Conservation (phyloP, 148 eudicot genomes). For the Rhododendron griersonianum region DNA sequence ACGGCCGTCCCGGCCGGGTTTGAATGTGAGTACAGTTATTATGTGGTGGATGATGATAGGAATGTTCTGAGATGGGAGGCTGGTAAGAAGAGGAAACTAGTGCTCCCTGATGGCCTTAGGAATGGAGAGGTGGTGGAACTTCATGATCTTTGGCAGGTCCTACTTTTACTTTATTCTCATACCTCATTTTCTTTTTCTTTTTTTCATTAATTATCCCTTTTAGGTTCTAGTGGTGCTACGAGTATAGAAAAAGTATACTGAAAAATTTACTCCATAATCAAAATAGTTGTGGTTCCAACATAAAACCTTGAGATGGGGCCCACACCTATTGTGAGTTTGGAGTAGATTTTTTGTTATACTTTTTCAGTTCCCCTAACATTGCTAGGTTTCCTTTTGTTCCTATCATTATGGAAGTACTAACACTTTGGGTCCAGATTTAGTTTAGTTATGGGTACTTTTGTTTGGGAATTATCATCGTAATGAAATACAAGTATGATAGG, state of each 20-base stretch:
- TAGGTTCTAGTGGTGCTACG: not conserved
- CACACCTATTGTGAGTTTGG: not conserved
- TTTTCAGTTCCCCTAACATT: not conserved
- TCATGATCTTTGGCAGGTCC: conserved; percentile 97
- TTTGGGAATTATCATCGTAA: not conserved
- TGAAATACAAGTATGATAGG: not conserved
- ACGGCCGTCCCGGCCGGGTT: conserved; percentile 55
- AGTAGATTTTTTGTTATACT: not conserved
- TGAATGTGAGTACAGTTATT: conserved; percentile 70
- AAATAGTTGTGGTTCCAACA: not conserved
- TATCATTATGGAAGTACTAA: not conserved
- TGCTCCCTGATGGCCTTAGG: conserved; percentile 50
- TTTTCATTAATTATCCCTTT: not conserved
- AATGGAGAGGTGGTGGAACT: conserved; percentile 69
- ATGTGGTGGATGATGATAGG: conserved; percentile 81
- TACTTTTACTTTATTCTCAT: not conserved
- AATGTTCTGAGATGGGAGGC: conserved; percentile 77
- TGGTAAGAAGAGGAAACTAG: conserved; percentile 67
- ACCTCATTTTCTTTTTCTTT: not conserved
- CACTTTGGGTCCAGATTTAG: not conserved
- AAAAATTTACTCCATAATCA: not conserved
- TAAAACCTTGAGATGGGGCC: not conserved
- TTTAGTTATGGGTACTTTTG: not conserved
- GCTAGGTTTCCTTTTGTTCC: not conserved
- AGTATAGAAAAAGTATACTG: no score